Percentiles rank a stretch among this genome's conserved stretches.
Conservation (phyloP, 306 rosid genomes). For the Ochetophila trinervis region DNA sequence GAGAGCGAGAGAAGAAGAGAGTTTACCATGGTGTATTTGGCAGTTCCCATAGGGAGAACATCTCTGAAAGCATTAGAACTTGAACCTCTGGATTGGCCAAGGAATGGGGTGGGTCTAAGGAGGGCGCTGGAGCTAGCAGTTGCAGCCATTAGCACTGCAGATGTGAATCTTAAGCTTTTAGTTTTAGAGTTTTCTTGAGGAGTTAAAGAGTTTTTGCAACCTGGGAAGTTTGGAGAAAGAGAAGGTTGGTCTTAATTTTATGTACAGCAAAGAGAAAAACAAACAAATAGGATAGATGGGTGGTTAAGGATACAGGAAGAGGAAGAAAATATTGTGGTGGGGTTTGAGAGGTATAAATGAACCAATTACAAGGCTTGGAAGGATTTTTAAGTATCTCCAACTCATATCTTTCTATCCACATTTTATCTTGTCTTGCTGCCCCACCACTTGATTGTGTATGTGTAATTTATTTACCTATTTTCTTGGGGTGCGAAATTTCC, state of each 20-base stretch:
- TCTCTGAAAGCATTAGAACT: constrained; percentile 58
- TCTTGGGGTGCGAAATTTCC: not conserved
- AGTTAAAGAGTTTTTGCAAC: constrained; percentile 9
- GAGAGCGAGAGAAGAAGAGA: not conserved
- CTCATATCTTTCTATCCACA: constrained; percentile 69
- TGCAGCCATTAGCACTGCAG: constrained; percentile 68
- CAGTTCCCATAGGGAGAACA: constrained; percentile 68
- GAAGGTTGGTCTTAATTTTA: constrained; percentile 3
- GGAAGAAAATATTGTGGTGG: constrained; percentile 36
- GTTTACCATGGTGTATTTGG: constrained; percentile 76
- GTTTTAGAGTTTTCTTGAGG: constrained; percentile 1
- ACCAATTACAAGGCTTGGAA: constrained; percentile 62
- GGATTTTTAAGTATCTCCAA: constrained; percentile 56
- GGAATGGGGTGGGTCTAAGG: constrained; percentile 66
- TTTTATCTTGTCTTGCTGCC: constrained; percentile 39
- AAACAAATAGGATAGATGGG: constrained; percentile 3
- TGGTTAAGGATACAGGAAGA: constrained; percentile 22
- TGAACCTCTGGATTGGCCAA: constrained; percentile 55
- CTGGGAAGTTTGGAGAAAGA: constrained; percentile 25
- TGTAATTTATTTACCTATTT: not conserved
- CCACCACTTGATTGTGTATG: too few species aligned
- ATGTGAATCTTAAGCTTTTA: constrained; percentile 35
- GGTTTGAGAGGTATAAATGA: constrained; percentile 34
- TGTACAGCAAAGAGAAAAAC: constrained; percentile 1
- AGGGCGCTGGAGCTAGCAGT: constrained; percentile 62